phyloP scores from a whole-genome alignment of 2,329 filamentous ascomycete genomes.

The Nectriaceae sp. region DNA sequence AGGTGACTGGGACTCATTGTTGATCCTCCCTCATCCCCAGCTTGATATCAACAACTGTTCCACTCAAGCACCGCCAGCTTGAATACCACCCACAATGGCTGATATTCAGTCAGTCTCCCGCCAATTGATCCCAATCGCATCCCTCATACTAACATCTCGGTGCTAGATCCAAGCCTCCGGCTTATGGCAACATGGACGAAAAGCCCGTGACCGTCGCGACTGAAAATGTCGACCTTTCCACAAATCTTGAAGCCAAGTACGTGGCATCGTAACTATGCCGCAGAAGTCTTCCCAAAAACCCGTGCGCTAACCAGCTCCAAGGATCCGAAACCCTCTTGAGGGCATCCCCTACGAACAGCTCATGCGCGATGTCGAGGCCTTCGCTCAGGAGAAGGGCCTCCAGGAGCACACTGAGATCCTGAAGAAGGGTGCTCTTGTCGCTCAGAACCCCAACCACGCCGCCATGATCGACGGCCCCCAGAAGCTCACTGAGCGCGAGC shows the following conservation, averaged over 20 bases:
- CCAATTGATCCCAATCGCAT: too few relatives aligned
- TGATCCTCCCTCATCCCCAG: background rate
- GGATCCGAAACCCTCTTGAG: constrained; percentile 49
- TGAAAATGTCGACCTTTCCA: constrained; percentile 39
- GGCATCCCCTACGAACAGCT: constrained; percentile 53
- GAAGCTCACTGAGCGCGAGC: constrained; percentile 49
- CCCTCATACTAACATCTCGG: background rate
- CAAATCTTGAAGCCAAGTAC: constrained; percentile 47
- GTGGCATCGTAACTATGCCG: constrained; percentile 14
- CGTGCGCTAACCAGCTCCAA: constrained; percentile 17
- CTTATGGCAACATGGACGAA: constrained; percentile 27
- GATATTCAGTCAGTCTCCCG: constrained; percentile 21
- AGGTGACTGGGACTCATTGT: background rate
- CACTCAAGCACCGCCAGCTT: background rate
- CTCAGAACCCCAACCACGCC: constrained; percentile 56
- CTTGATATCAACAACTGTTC: background rate
- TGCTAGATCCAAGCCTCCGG: constrained; percentile 11
- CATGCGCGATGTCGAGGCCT: constrained; percentile 60
- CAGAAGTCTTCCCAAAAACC: background rate
- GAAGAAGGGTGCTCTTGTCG: constrained; percentile 57
- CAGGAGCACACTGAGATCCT: constrained; percentile 58
- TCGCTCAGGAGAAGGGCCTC: constrained; percentile 61
- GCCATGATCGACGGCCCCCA: constrained; percentile 56
- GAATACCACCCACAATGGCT: constrained; percentile 22
- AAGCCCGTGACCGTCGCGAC: constrained; percentile 22